Evolutionary conservation across 306 rosid genomes (phyloP).

Genomic region (Dalbergia cochinchinensis): DNA sequence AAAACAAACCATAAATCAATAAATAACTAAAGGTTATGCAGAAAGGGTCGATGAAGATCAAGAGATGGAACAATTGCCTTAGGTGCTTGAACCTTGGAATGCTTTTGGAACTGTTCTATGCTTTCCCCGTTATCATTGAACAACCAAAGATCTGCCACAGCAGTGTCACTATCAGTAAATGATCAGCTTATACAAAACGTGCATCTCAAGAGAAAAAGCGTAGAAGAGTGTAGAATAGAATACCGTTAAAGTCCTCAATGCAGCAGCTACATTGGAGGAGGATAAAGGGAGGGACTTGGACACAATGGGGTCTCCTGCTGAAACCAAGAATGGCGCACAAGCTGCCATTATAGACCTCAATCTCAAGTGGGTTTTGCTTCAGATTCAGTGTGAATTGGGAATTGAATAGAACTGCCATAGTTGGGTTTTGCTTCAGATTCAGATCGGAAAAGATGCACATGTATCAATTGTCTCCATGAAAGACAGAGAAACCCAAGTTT

Average conservation of each 20-base stretch:
- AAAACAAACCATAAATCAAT: conserved; percentile 15
- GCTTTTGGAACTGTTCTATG: conserved; percentile 71
- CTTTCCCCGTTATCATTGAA: conserved; percentile 60
- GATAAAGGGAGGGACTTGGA: conserved; percentile 19
- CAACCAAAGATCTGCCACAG: conserved; percentile 63
- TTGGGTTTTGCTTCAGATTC: no score
- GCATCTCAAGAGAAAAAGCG: background rate
- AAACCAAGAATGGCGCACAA: conserved; percentile 36
- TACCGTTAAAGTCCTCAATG: conserved; percentile 51
- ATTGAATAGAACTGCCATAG: conserved; percentile 45
- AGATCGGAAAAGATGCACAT: background rate
- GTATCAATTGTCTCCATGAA: conserved; percentile 67
- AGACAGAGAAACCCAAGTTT: conserved; percentile 84
- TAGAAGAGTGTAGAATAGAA: background rate
- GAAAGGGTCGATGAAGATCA: background rate
- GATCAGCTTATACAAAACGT: conserved; percentile 31
- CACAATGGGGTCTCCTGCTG: no score
- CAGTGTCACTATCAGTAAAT: background rate
- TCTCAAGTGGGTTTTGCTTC: background rate
- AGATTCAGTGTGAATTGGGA: background rate
- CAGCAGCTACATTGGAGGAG: conserved; percentile 18
- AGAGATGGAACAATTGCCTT: conserved; percentile 58
- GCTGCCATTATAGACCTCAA: conserved; percentile 65
- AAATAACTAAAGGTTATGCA: conserved; percentile 22
- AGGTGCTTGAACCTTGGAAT: conserved; percentile 82